Evolutionary conservation across 202 grass and related monocot species (phyloP), one percentile per base, ranked within the genome.

Genomic region (Zoysia matrella): DNA sequence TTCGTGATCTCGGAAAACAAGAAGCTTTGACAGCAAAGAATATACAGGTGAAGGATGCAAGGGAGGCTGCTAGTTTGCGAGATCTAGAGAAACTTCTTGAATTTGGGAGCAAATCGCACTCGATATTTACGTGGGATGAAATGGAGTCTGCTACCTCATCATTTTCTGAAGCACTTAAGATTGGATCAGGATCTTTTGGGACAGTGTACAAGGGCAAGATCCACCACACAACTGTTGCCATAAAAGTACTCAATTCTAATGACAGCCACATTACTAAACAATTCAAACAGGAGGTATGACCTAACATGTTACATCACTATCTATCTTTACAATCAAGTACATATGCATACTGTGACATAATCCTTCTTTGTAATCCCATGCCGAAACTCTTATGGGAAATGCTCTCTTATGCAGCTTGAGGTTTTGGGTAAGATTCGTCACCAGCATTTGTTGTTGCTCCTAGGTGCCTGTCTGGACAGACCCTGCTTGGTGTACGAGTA

Each of bases 281-380:
- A 82, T 97, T 94, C 64, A 77, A 88, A 56, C 90, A 91, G 87
- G 94, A 94, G 94, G 92, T 97, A 84, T 6, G 16, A 71, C 12
- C 43, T 68, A 81, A 70, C 44, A 65, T 67, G 43, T 44, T 60
- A 71, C n/a, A 42, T 81, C 22, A 3, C 8, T n/a, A 4, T 55
- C 48, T 78, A 14, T 72, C 13, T 64, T 48, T 48, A 11, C 52
- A 70, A 74, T 72, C 47, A 84, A 47, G 55, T 55, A 14, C 67
- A 48, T 55, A 39, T 5, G 47, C 65, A 41, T 55, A 55, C 12
- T 48, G 6, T 11, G 14, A 18, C 8, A 55, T n/a, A 64, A 72
- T 3, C 8, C 50, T 66, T 67, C 14, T 66, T 47, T 65, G 49
- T 8, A 15, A 12, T 54, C 15, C 45, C 3, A 39, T 47, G 60